These are phyloP conservation scores for Hypoxylon rubiginosum DNA, from an alignment of 2,329 filamentous ascomycete genomes.

Conservation along the genomic window DNA sequence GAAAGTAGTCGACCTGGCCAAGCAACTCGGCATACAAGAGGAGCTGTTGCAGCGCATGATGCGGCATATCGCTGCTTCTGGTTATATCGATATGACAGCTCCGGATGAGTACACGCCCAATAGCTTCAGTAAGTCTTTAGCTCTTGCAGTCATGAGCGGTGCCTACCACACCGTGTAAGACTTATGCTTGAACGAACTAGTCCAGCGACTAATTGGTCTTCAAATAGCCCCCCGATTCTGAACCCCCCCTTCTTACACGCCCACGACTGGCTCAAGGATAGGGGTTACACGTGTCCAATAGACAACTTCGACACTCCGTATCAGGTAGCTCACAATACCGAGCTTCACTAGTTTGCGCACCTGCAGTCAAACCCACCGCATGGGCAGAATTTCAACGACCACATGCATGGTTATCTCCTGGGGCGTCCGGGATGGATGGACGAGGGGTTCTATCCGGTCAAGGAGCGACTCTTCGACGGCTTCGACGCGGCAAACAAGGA, in stretches of 20 bases:
- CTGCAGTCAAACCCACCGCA: conserved; percentile 30
- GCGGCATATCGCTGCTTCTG: conserved; percentile 57
- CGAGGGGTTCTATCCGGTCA: conserved; percentile 50
- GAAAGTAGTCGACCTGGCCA: conserved; percentile 1
- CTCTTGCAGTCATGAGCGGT: conserved; percentile 52
- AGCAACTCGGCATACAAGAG: conserved; percentile 21
- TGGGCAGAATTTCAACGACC: conserved; percentile 34
- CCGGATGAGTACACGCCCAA: conserved; percentile 55
- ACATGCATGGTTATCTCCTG: conserved; percentile 52
- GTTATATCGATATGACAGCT: conserved; percentile 55
- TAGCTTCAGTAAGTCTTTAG: conserved; percentile 55
- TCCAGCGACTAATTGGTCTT: conserved; percentile 1
- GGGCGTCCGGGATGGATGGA: conserved; percentile 55
- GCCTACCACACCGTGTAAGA: conserved; percentile 47
- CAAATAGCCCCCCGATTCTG: conserved; percentile 16
- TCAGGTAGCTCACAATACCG: conserved; percentile 31
- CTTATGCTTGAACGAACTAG: not conserved
- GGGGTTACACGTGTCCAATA: conserved; percentile 28
- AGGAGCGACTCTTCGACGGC: conserved; percentile 43
- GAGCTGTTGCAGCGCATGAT: conserved; percentile 46
- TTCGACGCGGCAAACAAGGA: conserved; percentile 33
- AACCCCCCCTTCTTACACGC: conserved; percentile 14
- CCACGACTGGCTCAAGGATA: conserved; percentile 25
- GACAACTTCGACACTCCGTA: conserved; percentile 40
- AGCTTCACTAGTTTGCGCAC: conserved; percentile 33